Conservation (phyloP, 2,329 filamentous ascomycete species). For the Pseudogymnoascus sp. region DNA sequence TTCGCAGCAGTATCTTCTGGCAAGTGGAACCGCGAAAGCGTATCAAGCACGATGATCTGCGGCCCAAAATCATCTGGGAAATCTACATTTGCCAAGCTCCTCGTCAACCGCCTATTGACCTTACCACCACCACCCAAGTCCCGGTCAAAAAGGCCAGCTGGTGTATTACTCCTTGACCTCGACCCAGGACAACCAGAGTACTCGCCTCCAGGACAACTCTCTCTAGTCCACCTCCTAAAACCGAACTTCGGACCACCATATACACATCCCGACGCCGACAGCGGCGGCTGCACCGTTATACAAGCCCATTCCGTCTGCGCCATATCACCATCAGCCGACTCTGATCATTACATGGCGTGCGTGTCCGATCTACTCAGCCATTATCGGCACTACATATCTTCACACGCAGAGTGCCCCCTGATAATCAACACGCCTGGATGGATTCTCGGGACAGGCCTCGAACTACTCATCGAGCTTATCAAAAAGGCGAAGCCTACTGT, state of each 20-base stretch:
- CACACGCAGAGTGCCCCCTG: constrained; percentile 45
- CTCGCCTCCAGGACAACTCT: constrained; percentile 61
- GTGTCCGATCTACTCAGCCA: constrained; percentile 55
- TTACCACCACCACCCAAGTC: constrained; percentile 22
- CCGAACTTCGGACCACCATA: constrained; percentile 64
- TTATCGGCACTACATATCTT: constrained; percentile 43
- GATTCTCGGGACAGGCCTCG: constrained; percentile 64
- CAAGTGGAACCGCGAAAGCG: constrained; percentile 40
- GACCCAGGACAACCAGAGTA: constrained; percentile 76
- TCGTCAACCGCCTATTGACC: constrained; percentile 57
- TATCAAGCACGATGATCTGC: constrained; percentile 49
- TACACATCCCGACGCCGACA: constrained; percentile 46
- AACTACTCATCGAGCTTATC: constrained; percentile 55
- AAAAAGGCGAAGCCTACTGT: constrained; percentile 49
- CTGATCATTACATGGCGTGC: constrained; percentile 60
- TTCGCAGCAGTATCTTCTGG: constrained; percentile 22
- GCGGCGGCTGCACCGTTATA: constrained; percentile 38
- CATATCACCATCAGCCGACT: constrained; percentile 58
- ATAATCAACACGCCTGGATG: constrained; percentile 71
- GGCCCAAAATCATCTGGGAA: constrained; percentile 70
- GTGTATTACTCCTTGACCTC: constrained; percentile 58
- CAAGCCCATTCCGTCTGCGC: constrained; percentile 62
- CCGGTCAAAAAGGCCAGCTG: constrained; percentile 18
- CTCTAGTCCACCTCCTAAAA: constrained; percentile 54
- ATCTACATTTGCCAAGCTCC: constrained; percentile 63